These are phyloP conservation scores for Eudorina sp. DNA, from an alignment of 139 green algal species.

Conservation along the genomic window DNA sequence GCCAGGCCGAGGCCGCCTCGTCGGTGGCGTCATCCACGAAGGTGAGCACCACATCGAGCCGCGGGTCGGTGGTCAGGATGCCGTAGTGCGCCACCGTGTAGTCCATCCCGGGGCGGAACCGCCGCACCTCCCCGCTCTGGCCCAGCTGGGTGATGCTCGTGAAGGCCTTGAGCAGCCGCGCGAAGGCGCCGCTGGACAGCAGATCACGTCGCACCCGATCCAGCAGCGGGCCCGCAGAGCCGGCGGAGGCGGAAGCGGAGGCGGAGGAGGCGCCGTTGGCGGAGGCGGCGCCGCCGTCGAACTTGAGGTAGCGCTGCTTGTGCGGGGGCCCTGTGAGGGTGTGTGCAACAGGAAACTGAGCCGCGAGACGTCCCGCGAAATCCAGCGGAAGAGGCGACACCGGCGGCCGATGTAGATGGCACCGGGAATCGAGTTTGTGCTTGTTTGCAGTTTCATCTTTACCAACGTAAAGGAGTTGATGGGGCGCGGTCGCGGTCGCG, in stretches of 20 bases:
- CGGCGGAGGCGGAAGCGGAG: not conserved
- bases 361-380: too few species aligned
- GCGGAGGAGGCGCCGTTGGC: not conserved
- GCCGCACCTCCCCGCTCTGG: slow-evolving; percentile 70
- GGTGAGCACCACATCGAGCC: slow-evolving; percentile 84
- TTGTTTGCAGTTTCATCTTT: too few species aligned
- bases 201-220: too few species aligned
- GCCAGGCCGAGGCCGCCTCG: not conserved
- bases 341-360: too few species aligned
- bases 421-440: too few species aligned
- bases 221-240: slow-evolving; percentile 25
- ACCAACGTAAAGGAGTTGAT: too few species aligned
- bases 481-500: too few species aligned
- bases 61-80: slow-evolving; percentile 73
- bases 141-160: slow-evolving; percentile 69
- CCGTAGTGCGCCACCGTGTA: slow-evolving; percentile 90
- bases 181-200: slow-evolving; percentile 69
- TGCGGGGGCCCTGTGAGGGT: slow-evolving; percentile 79
- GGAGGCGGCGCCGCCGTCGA: slow-evolving; percentile 24
- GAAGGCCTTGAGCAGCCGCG: slow-evolving; percentile 71
- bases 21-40: slow-evolving; percentile 77
- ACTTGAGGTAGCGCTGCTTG: slow-evolving; percentile 89
- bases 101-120: slow-evolving; percentile 86
- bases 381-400: too few species aligned
- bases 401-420: too few species aligned